A percentile compares a stretch with the other conserved stretches of the same genome.
Conservation (phyloP, 2,329 filamentous ascomycete genomes). For the Fusarium annulatum region DNA sequence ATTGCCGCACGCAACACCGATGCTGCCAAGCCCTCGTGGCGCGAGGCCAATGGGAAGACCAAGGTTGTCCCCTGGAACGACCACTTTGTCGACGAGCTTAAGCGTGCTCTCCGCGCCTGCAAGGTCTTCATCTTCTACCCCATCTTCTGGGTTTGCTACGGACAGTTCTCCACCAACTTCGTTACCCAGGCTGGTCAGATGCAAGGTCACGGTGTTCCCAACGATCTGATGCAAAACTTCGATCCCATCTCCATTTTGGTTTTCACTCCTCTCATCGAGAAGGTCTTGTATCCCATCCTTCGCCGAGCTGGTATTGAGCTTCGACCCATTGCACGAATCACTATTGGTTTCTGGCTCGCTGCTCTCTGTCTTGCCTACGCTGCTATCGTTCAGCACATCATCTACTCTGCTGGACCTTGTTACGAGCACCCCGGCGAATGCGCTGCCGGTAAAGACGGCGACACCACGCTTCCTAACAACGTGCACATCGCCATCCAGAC, state of each 20-base stretch:
- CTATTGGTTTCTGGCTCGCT: constrained; percentile 69
- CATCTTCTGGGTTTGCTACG: constrained; percentile 75
- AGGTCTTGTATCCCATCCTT: constrained; percentile 69
- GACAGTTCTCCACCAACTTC: constrained; percentile 75
- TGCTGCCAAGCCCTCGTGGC: constrained; percentile 74
- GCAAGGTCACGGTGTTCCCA: constrained; percentile 73
- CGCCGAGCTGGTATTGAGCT: constrained; percentile 68
- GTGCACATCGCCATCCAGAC: constrained; percentile 66
- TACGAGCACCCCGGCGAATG: constrained; percentile 58
- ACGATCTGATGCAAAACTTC: constrained; percentile 76
- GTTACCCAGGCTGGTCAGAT: constrained; percentile 69
- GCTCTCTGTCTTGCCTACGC: constrained; percentile 68
- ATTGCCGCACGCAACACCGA: constrained; percentile 59
- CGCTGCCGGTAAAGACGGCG: constrained; percentile 46
- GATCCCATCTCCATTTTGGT: constrained; percentile 74
- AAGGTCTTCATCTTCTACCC: constrained; percentile 76
- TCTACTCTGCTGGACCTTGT: constrained; percentile 66
- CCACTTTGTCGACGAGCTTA: constrained; percentile 77
- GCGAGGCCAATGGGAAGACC: constrained; percentile 61
- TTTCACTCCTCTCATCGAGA: constrained; percentile 73
- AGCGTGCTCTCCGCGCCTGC: constrained; percentile 74
- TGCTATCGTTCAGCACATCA: constrained; percentile 68
- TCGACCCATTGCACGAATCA: constrained; percentile 73
- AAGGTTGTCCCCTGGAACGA: constrained; percentile 70
- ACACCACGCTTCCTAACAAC: constrained; percentile 52